These are phyloP conservation scores for Rhizophora apiculata DNA, from an alignment of 345 rosid genomes.

Conservation along the genomic window DNA sequence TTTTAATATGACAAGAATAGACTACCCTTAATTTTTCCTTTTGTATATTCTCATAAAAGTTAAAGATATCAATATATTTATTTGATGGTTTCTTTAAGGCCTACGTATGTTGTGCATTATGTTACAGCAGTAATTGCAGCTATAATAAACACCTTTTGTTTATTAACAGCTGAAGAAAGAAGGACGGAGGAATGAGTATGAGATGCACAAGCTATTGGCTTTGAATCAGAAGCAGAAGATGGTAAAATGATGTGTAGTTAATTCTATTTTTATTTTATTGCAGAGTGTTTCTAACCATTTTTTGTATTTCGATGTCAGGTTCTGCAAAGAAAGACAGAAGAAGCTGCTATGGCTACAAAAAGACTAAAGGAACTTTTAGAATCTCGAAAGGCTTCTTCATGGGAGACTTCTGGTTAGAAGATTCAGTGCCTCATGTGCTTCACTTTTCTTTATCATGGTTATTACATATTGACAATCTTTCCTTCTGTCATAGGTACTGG, in stretches of 20 bases:
- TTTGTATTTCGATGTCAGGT: constrained; percentile 43
- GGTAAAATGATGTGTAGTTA: constrained; percentile 41
- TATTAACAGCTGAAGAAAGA: constrained; percentile 83
- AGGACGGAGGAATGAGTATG: constrained; percentile 92
- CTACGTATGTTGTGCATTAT: not conserved
- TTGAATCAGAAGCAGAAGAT: constrained; percentile 93
- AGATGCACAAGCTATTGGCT: constrained; percentile 95
- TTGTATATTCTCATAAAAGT: no score
- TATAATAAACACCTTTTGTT: not conserved
- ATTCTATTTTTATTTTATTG: constrained; percentile 9
- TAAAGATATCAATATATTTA: no score
- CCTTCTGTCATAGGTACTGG: constrained; percentile 41
- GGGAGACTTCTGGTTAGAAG: constrained; percentile 49
- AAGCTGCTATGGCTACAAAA: constrained; percentile 93
- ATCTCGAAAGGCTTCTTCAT: constrained; percentile 71
- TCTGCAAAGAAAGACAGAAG: constrained; percentile 95
- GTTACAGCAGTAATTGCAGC: not conserved
- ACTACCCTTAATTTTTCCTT: no score
- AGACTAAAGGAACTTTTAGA: constrained; percentile 91
- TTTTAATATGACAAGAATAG: no score
- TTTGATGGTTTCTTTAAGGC: no score
- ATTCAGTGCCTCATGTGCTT: constrained; percentile 15
- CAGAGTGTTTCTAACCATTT: constrained; percentile 10
- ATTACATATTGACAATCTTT: constrained; percentile 16
- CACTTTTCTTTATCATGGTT: constrained; percentile 12